Conservation (phyloP, 257 asterid species). For the Parsonsia alboflavescens region DNA sequence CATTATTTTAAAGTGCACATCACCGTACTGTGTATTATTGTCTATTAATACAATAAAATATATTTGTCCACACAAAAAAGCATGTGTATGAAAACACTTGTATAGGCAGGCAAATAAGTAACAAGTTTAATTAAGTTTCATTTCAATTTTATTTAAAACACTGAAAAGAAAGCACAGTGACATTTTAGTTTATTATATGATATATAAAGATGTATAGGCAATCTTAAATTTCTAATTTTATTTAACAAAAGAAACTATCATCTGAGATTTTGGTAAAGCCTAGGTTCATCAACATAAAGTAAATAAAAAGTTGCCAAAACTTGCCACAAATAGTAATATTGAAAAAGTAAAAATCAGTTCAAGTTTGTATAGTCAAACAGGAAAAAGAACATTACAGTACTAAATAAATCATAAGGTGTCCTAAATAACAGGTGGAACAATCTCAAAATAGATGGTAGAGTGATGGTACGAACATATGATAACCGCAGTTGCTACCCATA, state of each 20-base stretch:
- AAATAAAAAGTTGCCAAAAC: not conserved
- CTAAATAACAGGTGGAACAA: not conserved
- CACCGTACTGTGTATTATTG: not conserved
- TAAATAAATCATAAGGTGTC: not conserved
- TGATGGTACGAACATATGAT: slow-evolving; percentile 56
- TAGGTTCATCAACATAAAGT: not conserved
- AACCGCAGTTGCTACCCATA: slow-evolving; percentile 87
- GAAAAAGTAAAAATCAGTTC: not conserved
- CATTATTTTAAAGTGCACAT: not conserved
- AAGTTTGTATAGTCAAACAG: not conserved
- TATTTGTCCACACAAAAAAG: not conserved
- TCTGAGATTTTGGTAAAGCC: not conserved
- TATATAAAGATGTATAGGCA: not conserved
- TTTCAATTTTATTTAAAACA: not conserved
- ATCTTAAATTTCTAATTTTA: not conserved
- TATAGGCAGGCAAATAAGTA: not conserved
- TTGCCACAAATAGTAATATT: not conserved
- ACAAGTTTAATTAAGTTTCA: not conserved
- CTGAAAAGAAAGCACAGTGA: not conserved
- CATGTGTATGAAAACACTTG: not conserved
- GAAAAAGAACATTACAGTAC: not conserved
- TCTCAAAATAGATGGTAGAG: slow-evolving; percentile 13
- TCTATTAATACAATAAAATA: not conserved
- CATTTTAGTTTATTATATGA: not conserved
- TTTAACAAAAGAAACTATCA: not conserved